Evolutionary conservation across 441 rosid species (phyloP).

Genomic region (Bruguiera hainesii): DNA sequence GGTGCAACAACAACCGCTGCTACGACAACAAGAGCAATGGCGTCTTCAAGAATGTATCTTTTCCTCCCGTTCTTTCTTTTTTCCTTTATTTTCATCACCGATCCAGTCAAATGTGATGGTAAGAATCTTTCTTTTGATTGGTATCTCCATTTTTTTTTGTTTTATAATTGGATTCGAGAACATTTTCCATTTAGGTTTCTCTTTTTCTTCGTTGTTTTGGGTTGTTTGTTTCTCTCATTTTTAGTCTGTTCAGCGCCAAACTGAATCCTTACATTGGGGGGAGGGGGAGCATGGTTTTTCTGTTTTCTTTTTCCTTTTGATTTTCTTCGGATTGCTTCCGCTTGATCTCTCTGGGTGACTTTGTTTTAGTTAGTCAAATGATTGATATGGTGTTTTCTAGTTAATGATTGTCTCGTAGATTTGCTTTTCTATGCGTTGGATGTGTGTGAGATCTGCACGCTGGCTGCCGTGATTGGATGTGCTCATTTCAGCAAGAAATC

Average conservation of each 20-base stretch:
- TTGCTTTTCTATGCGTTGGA: too few relatives aligned
- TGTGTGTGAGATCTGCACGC: too few relatives aligned
- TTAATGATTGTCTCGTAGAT: too few relatives aligned
- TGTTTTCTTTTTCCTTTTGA: neutral
- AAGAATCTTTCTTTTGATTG: neutral
- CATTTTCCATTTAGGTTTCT: neutral
- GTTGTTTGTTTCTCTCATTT: neutral
- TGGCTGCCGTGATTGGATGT: too few relatives aligned
- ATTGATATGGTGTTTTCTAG: too few relatives aligned
- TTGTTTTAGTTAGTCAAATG: neutral
- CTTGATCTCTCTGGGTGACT: neutral
- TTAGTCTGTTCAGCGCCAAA: neutral
- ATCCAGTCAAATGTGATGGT: conserved; percentile 36
- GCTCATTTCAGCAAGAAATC: too few relatives aligned
- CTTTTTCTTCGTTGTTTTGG: neutral
- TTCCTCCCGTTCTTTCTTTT: conserved; percentile 25
- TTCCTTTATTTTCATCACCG: conserved; percentile 29
- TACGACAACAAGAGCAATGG: conserved; percentile 18
- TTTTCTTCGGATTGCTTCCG: conserved; percentile 14
- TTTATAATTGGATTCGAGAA: neutral
- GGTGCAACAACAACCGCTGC: neutral
- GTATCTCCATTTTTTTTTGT: neutral
- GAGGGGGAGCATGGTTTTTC: too few relatives aligned
- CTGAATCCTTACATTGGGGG: too few relatives aligned
- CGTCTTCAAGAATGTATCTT: conserved; percentile 27